These are phyloP conservation scores for Lipomyces chichibuensis DNA, from an alignment of 805 yeast genomes.

Conservation along the genomic window DNA sequence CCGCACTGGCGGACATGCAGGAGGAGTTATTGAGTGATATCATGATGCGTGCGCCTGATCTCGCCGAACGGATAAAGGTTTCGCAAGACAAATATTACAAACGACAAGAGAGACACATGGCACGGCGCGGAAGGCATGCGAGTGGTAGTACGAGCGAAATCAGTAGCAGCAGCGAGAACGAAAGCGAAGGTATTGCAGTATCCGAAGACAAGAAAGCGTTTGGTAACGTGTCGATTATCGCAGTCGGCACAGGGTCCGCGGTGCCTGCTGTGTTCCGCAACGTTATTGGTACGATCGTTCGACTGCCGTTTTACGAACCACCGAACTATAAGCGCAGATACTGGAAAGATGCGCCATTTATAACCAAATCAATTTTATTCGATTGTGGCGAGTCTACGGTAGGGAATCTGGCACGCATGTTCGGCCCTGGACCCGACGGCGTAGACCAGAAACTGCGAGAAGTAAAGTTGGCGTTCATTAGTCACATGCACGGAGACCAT, in stretches of 20 bases:
- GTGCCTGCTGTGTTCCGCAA: constrained; percentile 83
- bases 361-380: constrained; percentile 53
- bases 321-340: background rate
- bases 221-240: constrained; percentile 59
- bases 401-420: constrained; percentile 68
- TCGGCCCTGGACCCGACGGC: constrained; percentile 49
- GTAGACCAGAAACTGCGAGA: constrained; percentile 57
- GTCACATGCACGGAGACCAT: constrained; percentile 97
- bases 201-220: constrained; percentile 3
- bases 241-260: constrained; percentile 93
- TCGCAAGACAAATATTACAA: constrained; percentile 3
- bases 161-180: background rate
- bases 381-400: constrained; percentile 97
- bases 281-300: constrained; percentile 76
- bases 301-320: constrained; percentile 56
- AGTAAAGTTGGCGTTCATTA: constrained; percentile 65
- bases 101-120: background rate
- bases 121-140: background rate
- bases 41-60: constrained; percentile 2
- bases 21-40: constrained; percentile 11
- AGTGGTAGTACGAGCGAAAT: background rate
- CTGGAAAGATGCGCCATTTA: background rate
- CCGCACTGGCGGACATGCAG: background rate
- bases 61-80: background rate
- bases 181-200: background rate